phyloP scores from a whole-genome alignment of 177 flowering plant genomes.

The Telopea speciosissima region DNA sequence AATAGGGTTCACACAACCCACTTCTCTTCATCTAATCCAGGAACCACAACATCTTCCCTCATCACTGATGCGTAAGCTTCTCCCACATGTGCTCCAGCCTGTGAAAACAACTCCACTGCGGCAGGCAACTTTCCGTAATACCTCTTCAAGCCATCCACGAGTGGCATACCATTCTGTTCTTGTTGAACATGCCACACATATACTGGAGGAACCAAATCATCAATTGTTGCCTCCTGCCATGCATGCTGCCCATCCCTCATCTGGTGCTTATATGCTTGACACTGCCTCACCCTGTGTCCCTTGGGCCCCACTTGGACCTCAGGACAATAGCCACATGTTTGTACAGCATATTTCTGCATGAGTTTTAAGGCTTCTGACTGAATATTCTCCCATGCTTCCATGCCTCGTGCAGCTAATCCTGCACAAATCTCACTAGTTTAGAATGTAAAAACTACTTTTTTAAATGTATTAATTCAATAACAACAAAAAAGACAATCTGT shows the following conservation, averaged over 20 bases:
- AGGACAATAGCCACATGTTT: slow-evolving; percentile 49
- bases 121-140: slow-evolving; percentile 57
- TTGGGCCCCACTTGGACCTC: slow-evolving; percentile 60
- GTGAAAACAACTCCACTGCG: slow-evolving; percentile 45
- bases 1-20: slow-evolving; percentile 28
- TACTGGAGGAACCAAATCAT: slow-evolving; percentile 49
- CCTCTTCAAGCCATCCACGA: slow-evolving; percentile 35
- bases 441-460: background rate
- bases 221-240: slow-evolving; percentile 57
- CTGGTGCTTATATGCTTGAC: slow-evolving; percentile 54
- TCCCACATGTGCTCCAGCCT: slow-evolving; percentile 46
- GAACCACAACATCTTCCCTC: slow-evolving; percentile 48
- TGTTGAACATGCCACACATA: slow-evolving; percentile 51
- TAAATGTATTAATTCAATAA: too few relatives aligned
- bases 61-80: slow-evolving; percentile 27
- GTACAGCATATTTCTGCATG: slow-evolving; percentile 44
- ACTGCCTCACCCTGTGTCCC: slow-evolving; percentile 49
- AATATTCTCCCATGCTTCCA: slow-evolving; percentile 47
- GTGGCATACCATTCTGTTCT: slow-evolving; percentile 10
- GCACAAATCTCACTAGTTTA: slow-evolving; percentile 1
- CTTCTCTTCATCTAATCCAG: slow-evolving; percentile 40
- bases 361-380: slow-evolving; percentile 35
- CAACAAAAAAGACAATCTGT: background rate
- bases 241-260: slow-evolving; percentile 59
- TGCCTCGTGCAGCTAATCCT: slow-evolving; percentile 41